Evolutionary conservation across 1,284 basidiomycete species (phyloP), one percentile per base, ranked within the genome.

Genomic region (Cystobasidium sp.): DNA sequence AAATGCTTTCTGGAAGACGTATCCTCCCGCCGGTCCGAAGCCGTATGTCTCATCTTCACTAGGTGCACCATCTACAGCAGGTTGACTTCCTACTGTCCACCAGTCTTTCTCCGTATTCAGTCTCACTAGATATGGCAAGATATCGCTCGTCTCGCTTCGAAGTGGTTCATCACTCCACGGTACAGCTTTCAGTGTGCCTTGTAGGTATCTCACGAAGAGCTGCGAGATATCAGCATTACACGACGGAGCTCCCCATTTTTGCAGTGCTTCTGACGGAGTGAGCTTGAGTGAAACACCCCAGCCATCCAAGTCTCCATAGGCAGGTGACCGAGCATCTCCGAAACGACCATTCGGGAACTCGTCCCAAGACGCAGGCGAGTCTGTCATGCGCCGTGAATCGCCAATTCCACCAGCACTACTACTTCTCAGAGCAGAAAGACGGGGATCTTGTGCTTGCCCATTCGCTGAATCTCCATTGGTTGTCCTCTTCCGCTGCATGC

Each of bases 311-410:
- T 99, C 97, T 80, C 96, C 96, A 79, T 97, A 99, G 1, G 97
- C 97, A 12, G 75, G 75, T 47, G 76, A 77, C 51, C 96, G 88
- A 14, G 95, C 91, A 83, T 99, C 96, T 79, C 96, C 97, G 81
- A 97, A 99, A 77, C 96, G 91, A 78, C 96, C 97, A 82, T 99
- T 99, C 59, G 96, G 96, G 83, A 96, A 99, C 83, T 99, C 97
- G 83, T 99, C 96, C 96, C 96, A 99, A 80, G 76, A 79, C 20
- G 78, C 74, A 24, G 67, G 68, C 18, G 74, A 73, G 18, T 73
- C 70, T 16, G 62, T 65, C 58, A 49, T 52, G n/a, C 63, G 62
- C 20, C 62, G 47, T 9, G 51, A 44, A 5, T 73, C 62, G 14
- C 55, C 56, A 20, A 47, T 49, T 22, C 52, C 63, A 31, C 62